Base-by-base conservation (phyloP, 2,329 filamentous ascomycete genomes). In the Aspergillus carbonarius region DNA sequence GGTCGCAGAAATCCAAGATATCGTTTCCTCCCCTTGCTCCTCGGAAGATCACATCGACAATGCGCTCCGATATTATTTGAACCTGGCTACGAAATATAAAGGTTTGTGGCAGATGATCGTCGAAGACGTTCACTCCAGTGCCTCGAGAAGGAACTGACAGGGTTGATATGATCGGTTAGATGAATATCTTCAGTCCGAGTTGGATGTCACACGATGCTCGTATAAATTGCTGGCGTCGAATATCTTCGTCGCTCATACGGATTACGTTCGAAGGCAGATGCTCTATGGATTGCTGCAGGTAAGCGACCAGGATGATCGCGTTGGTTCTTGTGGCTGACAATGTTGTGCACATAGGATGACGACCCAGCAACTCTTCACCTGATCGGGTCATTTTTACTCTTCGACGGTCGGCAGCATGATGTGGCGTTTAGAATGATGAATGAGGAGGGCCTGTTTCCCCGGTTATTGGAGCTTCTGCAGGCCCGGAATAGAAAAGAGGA, bases 251-350 rank as follows among this genome's bases (percentile, higher is more conserved):
- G 76, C 82, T 13, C 88, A 97, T 74, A 84, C 86, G 65, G 88
- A 92, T 58, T 98, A 99, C 76, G 90, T 98, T 62, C 90, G 93
- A 63, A 90, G 86, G 46, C 95, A 98, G 78, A 92, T 99, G 69
- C 87, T 98, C 64, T 92, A 96, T 76, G 93, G 92, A 73, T 81
- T 99, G 54, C 79, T 97, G 54, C 84, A 88, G 78, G 84, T 86
- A 75, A 48, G 30, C 25, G 30, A 32, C 9, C 6, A 32, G 30
- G 30, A 32, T 32, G 9, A 8, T 37, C n/a, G 18, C 42, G 17
- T 12, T 30, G 15, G 13, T 37, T 27, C 5, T 23, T 15, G 46
- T 49, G 23, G 9, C 35, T 27, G 17, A 32, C n/a, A 13, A 32
- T 44, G 15, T 12, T 50, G 51, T 18, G 51, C 7, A 27, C 37